phyloP scores from a whole-genome alignment of 495 filamentous ascomycete genomes.

The Staphylotrichum longicolle region DNA sequence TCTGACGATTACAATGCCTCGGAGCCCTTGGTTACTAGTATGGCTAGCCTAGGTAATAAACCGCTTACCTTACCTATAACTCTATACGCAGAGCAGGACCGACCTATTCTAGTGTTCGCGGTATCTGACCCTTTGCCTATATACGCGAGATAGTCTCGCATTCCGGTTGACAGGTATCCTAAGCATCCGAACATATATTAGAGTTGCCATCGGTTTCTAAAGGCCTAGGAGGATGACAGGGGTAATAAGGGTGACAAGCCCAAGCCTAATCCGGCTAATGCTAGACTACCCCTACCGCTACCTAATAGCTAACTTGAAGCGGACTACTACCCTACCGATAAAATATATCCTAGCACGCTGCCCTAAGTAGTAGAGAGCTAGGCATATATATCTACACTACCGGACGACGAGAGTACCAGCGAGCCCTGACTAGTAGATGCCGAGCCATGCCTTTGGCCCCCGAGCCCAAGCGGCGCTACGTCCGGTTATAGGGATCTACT shows the following conservation, averaged over 20 bases:
- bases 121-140: neutral
- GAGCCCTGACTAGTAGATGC: conserved; percentile 11
- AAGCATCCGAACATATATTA: conserved; percentile 15
- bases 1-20: conserved; percentile 18
- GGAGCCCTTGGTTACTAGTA: conserved; percentile 23
- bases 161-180: conserved; percentile 11
- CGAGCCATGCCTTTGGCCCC: neutral
- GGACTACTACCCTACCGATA: conserved; percentile 1
- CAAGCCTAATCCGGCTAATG: conserved; percentile 17
- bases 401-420: neutral
- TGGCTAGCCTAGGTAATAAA: conserved; percentile 19
- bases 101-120: neutral
- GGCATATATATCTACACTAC: conserved; percentile 2
- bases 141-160: neutral
- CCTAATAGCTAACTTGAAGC: neutral
- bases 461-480: conserved; percentile 18
- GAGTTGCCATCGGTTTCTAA: too few species aligned
- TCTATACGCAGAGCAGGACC: conserved; percentile 13
- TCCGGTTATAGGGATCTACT: conserved; percentile 16
- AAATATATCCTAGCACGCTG: conserved; percentile 8
- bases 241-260: conserved; percentile 14
- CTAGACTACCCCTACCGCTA: conserved; percentile 9
- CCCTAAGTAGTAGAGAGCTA: conserved; percentile 14
- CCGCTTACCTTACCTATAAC: conserved; percentile 15
- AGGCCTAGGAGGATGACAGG: conserved; percentile 10